Conservation (phyloP, 169 alveolate species). For the Eimeria sp. region DNA sequence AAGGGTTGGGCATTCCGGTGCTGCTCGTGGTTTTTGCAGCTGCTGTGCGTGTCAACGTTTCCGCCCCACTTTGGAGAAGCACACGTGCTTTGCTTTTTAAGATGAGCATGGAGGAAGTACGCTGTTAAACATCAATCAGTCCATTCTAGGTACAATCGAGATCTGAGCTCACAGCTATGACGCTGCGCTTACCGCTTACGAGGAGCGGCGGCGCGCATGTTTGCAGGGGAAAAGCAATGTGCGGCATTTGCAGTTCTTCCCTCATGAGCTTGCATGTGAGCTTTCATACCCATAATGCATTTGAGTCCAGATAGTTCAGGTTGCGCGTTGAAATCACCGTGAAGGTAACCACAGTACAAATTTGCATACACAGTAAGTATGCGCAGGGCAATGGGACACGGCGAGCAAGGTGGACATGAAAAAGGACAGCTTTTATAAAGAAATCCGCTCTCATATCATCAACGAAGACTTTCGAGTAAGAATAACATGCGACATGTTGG, state of each 20-base stretch:
- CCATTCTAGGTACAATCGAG: not conserved
- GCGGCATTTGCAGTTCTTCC: conserved; percentile 41
- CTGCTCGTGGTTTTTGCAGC: conserved; percentile 66
- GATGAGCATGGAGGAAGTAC: conserved; percentile 62
- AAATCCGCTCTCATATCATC: conserved; percentile 63
- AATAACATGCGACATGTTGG: not conserved
- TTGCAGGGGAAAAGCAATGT: conserved; percentile 63
- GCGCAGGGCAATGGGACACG: conserved; percentile 81
- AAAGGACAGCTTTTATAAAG: conserved; percentile 21
- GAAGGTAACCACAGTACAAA: not conserved
- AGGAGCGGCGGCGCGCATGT: not conserved
- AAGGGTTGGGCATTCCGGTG: not conserved
- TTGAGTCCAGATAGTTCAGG: not conserved
- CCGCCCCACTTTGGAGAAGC: conserved; percentile 82
- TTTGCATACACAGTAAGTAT: not conserved
- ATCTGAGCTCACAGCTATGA: not conserved
- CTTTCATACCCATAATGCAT: not conserved
- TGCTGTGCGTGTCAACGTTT: conserved; percentile 80
- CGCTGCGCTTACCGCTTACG: not conserved
- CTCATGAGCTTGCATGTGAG: conserved; percentile 74
- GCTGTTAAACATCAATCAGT: not conserved
- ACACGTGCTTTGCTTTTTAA: conserved; percentile 26
- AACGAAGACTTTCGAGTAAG: conserved; percentile 78
- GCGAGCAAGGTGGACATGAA: conserved; percentile 70
- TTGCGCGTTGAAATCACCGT: not conserved